These are phyloP conservation scores for Rauvolfia tetraphylla DNA, from an alignment of 257 asterid genomes.

Conservation along the genomic window DNA sequence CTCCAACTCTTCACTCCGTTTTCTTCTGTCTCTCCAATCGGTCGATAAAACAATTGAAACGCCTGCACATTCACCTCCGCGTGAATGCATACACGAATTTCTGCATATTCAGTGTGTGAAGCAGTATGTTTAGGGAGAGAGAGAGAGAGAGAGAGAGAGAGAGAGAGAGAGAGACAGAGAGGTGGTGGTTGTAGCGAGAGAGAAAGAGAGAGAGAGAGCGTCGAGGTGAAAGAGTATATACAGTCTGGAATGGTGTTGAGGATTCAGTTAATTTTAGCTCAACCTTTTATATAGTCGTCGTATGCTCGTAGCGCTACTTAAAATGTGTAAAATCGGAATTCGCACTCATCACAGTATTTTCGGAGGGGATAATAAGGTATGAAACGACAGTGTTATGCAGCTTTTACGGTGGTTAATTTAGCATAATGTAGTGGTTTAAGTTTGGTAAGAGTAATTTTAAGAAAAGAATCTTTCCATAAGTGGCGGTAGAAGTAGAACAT, in stretches of 20 bases:
- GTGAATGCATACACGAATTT: not conserved
- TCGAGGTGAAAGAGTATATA: slow-evolving; percentile 3
- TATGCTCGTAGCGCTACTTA: not conserved
- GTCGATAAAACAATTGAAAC: not conserved
- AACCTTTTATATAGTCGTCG: not conserved
- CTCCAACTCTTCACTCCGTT: slow-evolving; percentile 17
- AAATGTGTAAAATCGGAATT: not conserved
- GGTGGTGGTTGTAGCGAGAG: not conserved
- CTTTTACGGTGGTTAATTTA: too few relatives aligned
- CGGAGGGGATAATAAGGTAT: not conserved
- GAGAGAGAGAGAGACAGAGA: too few relatives aligned
- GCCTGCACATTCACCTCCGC: not conserved
- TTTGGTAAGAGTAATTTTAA: too few relatives aligned
- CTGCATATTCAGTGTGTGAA: not conserved
- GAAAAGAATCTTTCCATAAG: too few relatives aligned
- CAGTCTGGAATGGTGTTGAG: not conserved
- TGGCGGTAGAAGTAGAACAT: too few relatives aligned
- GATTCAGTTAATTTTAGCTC: slow-evolving; percentile 10
- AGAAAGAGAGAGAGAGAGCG: slow-evolving; percentile 9
- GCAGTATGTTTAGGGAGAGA: not conserved
- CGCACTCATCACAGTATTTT: not conserved
- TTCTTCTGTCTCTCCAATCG: slow-evolving; percentile 6
- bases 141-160: too few relatives aligned
- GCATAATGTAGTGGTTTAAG: too few relatives aligned
- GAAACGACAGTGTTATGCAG: not conserved